A percentile compares a stretch with the other conserved stretches of the same genome.
phyloP scores from a whole-genome alignment of 2,329 filamentous ascomycete genomes.

The Colletotrichum acutatum region DNA sequence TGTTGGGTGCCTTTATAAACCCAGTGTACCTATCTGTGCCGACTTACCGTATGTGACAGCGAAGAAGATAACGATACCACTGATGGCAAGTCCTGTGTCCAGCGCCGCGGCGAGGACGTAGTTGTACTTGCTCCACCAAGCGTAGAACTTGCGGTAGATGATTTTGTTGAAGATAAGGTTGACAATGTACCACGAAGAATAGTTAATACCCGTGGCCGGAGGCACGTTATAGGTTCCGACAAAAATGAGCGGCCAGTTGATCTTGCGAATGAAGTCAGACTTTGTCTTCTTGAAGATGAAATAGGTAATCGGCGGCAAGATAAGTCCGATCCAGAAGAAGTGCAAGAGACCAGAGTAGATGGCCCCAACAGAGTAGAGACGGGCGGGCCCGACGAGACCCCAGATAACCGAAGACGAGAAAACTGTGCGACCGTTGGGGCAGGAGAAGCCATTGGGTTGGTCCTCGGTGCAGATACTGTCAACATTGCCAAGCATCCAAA shows the following conservation, averaged over 20 bases:
- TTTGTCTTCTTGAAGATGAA: conserved; percentile 58
- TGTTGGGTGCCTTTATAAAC: neutral
- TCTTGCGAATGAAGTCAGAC: conserved; percentile 56
- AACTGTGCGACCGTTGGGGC: conserved; percentile 68
- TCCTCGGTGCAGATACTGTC: conserved; percentile 60
- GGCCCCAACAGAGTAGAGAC: conserved; percentile 48
- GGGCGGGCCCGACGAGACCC: conserved; percentile 64
- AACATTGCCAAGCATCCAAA: conserved; percentile 55
- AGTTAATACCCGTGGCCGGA: conserved; percentile 66
- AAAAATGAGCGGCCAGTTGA: conserved; percentile 65
- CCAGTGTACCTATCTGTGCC: fast-evolving
- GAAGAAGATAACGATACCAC: conserved; percentile 63
- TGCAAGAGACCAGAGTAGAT: conserved; percentile 62
- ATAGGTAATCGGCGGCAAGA: conserved; percentile 61
- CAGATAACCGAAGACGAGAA: conserved; percentile 71
- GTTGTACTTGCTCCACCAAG: conserved; percentile 69
- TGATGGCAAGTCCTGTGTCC: conserved; percentile 66
- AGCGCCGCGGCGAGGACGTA: conserved; percentile 68
- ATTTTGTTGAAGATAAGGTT: conserved; percentile 66
- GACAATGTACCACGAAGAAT: conserved; percentile 64
- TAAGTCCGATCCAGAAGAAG: conserved; percentile 63
- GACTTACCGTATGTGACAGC: conserved; percentile 48
- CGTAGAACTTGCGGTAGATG: conserved; percentile 60
- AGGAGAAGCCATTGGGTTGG: conserved; percentile 63
- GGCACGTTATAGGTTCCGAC: conserved; percentile 61